Evolutionary conservation across 2,329 filamentous ascomycete species (phyloP), one percentile per base, ranked within the genome.

Genomic region (Aspergillus transmontanensis): DNA sequence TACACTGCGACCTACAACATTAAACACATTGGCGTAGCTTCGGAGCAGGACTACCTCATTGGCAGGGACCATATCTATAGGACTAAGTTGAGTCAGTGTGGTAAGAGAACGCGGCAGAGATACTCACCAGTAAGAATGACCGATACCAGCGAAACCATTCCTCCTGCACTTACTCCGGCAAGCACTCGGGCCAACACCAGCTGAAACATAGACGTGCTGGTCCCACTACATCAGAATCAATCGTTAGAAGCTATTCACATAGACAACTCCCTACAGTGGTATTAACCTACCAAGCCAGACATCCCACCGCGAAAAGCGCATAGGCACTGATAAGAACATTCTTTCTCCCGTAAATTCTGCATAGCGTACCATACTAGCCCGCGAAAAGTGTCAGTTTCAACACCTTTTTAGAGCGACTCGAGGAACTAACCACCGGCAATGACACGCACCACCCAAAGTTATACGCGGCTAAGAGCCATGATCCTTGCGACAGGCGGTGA

Each of bases 401-500:
- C n/a, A 34, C 14, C 9, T 7, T 6, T 11, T n/a, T 28, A 34
- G 14, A 11, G 43, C 14, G 23, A 57, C 7, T n/a, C 9, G 11
- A 19, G 21, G 21, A 34, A 66, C 64, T 56, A 51, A 73, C 72
- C 66, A 80, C 64, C 2, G 78, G 77, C 55, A 82, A 78, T 2
- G 74, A 75, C 3, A 78, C 76, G 55, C 79, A 80, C 59, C 74
- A 73, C 3, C 80, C 81, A 6, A 83, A 74, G 7, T 78, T 75
- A 67, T 81, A 84, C 23, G 78, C 78, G 1, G 77, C 78, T 9
- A 83, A 64, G 0, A 84, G 73, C 81, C 81, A 84, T 39, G 74
- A 77, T 0, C 79, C 80, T 26, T 76, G 72, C 12, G 75, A 71
- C 6, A 83, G 69, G 19, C 75, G 73, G 58, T 79, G 68, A 63